Base-by-base conservation (phyloP, 345 rosid species). In the Bruguiera sexangula region DNA sequence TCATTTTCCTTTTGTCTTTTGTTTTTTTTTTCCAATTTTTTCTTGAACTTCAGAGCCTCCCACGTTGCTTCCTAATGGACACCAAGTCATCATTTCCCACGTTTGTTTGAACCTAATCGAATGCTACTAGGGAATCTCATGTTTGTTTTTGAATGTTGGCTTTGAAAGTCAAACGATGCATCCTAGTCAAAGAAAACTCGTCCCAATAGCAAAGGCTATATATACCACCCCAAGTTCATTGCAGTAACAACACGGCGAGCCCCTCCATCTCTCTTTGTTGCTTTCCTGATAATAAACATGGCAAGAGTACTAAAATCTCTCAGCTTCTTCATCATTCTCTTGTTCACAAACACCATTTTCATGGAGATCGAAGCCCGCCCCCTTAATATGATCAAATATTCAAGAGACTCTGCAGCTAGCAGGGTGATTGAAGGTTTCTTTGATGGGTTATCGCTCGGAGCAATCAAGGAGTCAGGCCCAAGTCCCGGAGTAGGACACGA, bases 401-500 rank as follows among this genome's bases (percentile, higher is more conserved):
- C 76, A 5, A 26, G 18, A 72, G 67, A 69, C 37, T 31, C 30
- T 24, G 56, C 75, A 6, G 34, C 66, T 6, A 69, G 66, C 10
- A 70, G 69, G 66, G 63, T 57, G 46, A 65, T 72, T 26, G 68
- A 69, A 54, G 67, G 73, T 56, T 75, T 84, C 48, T 73, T 86
- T 20, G 80, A 83, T 59, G 83, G 82, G 51, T 68, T 78, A 56
- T 76, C 61, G 5, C 76, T 85, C 22, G 87, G 85, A 67, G 78
- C 83, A 7, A 78, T 85, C 60, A 85, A 87, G 77, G 51, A 72
- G 18, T 75, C 82, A 13, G 82, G 79, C 1, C 79, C 79, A 0
- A 85, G 90, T 69, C 88, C 87, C 0, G 85, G 85, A 21, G 8
- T 30, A 6, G 89, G 88, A 27, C 88, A 85, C 75, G 71, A 54